Percentiles rank a stretch among this genome's conserved stretches.
phyloP scores from a whole-genome alignment of 345 rosid species.

The Hibiscus tridactylites region DNA sequence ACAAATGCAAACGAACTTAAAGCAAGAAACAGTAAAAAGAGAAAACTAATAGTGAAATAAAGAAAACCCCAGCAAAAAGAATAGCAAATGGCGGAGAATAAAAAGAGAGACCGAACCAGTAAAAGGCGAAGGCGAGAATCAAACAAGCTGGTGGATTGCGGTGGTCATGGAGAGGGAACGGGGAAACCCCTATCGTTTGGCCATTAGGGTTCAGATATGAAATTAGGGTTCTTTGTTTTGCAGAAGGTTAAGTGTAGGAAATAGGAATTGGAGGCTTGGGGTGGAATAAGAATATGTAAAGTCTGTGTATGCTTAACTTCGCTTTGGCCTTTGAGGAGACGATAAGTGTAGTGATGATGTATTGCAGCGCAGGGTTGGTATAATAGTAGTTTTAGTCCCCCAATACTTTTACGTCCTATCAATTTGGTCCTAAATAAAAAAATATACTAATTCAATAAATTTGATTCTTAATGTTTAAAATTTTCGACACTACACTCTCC shows the following conservation, averaged over 20 bases:
- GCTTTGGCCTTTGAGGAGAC: neutral
- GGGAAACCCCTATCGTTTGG: neutral
- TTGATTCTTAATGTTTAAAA: too few relatives aligned
- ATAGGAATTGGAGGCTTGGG: neutral
- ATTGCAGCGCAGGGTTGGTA: neutral
- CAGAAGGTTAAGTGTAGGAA: neutral
- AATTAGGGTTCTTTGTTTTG: neutral
- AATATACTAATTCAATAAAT: too few relatives aligned
- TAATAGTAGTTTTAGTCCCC: too few relatives aligned
- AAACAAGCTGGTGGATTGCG: neutral
- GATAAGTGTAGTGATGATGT: neutral
- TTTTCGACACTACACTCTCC: too few relatives aligned
- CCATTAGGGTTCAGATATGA: neutral
- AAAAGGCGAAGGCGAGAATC: conserved; percentile 14
- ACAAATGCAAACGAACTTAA: neutral
- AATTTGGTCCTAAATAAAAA: too few relatives aligned
- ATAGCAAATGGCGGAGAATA: conserved; percentile 6
- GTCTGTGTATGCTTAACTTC: neutral
- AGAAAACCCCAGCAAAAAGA: neutral
- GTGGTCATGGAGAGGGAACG: conserved; percentile 14
- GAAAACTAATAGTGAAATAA: too few relatives aligned
- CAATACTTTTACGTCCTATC: too few relatives aligned
- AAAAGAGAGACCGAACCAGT: conserved; percentile 7
- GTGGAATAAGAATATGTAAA: neutral
- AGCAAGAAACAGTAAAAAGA: neutral